Conservation (phyloP, 805 yeast species). For the Barnettozyma sp. region DNA sequence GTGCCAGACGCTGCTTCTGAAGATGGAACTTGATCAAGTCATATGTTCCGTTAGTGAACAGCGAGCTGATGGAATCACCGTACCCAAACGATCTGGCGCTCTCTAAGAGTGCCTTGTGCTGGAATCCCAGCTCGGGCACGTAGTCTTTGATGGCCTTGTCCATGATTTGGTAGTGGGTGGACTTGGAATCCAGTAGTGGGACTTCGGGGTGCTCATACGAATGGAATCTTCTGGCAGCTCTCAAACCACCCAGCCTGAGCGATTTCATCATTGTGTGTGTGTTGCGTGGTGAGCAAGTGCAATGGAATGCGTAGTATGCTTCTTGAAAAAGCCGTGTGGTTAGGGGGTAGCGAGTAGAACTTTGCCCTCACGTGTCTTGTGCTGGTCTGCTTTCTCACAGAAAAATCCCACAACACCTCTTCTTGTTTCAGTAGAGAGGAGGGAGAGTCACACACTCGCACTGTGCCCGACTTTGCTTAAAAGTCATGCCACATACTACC, state of each 20-base stretch:
- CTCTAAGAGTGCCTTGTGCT: slow-evolving; percentile 37
- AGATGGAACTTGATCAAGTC: slow-evolving; percentile 53
- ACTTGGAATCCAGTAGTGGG: slow-evolving; percentile 17
- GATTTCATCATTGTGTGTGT: not conserved
- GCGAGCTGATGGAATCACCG: slow-evolving; percentile 43
- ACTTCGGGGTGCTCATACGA: slow-evolving; percentile 25
- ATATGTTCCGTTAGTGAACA: slow-evolving; percentile 37
- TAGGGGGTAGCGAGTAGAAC: too few relatives aligned
- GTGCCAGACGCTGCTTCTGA: slow-evolving; percentile 38
- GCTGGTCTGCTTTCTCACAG: too few relatives aligned
- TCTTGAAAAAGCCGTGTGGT: too few relatives aligned
- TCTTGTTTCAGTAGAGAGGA: not conserved
- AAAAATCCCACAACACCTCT: too few relatives aligned
- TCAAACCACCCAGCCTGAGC: not conserved
- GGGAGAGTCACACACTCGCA: not conserved
- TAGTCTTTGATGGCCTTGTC: slow-evolving; percentile 27
- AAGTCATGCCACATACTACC: too few relatives aligned
- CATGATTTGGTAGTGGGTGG: slow-evolving; percentile 38
- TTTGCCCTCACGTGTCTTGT: too few relatives aligned
- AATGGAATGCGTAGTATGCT: too few relatives aligned
- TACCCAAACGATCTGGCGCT: slow-evolving; percentile 44
- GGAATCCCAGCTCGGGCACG: slow-evolving; percentile 50
- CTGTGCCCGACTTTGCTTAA: too few relatives aligned
- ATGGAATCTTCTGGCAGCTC: slow-evolving; percentile 20
- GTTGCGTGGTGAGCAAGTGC: not conserved